Evolutionary conservation across 2,329 filamentous ascomycete species (phyloP).

Genomic region (Fonsecaea erecta): DNA sequence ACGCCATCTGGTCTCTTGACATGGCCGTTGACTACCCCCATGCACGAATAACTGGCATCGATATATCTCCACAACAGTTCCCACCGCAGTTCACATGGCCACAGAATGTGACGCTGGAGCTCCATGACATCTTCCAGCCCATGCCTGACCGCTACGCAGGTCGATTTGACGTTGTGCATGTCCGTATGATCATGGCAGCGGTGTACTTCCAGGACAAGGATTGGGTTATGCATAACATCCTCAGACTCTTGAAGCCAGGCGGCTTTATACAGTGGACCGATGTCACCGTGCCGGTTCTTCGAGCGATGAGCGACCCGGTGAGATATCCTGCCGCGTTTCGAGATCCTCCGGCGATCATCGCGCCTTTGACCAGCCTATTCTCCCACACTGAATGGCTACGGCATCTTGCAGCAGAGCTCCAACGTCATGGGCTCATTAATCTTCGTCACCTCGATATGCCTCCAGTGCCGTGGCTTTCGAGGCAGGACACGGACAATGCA

Average conservation of each 20-base stretch:
- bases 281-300: background rate
- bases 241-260: slow-evolving; percentile 7
- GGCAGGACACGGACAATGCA: slow-evolving; percentile 14
- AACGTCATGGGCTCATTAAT: slow-evolving; percentile 2
- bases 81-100: slow-evolving; percentile 17
- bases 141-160: slow-evolving; percentile 12
- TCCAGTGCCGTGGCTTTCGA: slow-evolving; percentile 9
- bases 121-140: slow-evolving; percentile 12
- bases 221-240: slow-evolving; percentile 13
- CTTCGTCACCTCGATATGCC: background rate
- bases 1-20: slow-evolving; percentile 22
- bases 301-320: background rate
- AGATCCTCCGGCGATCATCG: slow-evolving; percentile 8
- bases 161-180: slow-evolving; percentile 24
- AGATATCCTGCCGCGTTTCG: background rate
- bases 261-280: slow-evolving; percentile 17
- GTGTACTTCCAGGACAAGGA: slow-evolving; percentile 12
- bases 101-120: slow-evolving; percentile 17
- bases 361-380: slow-evolving; percentile 1
- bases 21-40: slow-evolving; percentile 12
- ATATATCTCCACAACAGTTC: slow-evolving; percentile 21
- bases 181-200: slow-evolving; percentile 18
- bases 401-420: slow-evolving; percentile 2
- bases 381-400: slow-evolving; percentile 7
- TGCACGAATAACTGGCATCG: slow-evolving; percentile 14